A percentile compares a stretch with the other conserved stretches of the same genome.
Conservation (phyloP, 2,329 filamentous ascomycete species). For the Nigrospora sphaerica region DNA sequence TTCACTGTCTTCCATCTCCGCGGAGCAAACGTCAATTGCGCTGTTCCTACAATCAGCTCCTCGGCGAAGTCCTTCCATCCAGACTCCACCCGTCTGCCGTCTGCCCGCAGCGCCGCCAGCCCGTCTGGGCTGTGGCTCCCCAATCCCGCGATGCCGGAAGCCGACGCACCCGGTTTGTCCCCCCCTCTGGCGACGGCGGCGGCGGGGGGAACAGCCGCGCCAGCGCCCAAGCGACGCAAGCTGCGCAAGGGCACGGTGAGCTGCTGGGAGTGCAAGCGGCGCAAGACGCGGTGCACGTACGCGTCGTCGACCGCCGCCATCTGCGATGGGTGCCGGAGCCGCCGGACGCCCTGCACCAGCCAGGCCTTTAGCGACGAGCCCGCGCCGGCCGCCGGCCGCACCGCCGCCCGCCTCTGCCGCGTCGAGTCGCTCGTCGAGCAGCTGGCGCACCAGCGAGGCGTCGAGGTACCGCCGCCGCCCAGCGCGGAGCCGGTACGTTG, state of each 20-base stretch:
- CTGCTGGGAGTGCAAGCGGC: slow-evolving; percentile 52
- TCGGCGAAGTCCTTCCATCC: too few relatives aligned
- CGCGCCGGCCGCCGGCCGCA: slow-evolving; percentile 5
- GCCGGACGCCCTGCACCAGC: slow-evolving; percentile 35
- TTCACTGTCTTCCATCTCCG: too few relatives aligned
- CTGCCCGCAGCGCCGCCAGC: too few relatives aligned
- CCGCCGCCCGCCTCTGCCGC: background rate
- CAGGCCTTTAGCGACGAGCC: slow-evolving; percentile 37
- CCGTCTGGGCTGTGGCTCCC: too few relatives aligned
- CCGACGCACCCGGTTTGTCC: too few relatives aligned
- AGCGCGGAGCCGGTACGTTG: too few relatives aligned
- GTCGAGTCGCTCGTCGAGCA: background rate
- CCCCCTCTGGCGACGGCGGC: too few relatives aligned
- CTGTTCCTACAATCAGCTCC: too few relatives aligned
- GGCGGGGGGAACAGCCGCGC: background rate
- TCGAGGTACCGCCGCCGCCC: background rate
- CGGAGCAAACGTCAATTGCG: too few relatives aligned
- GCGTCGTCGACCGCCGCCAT: slow-evolving; percentile 24
- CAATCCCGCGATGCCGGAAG: too few relatives aligned
- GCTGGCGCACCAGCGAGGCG: background rate
- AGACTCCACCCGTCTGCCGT: too few relatives aligned
- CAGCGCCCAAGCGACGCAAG: slow-evolving; percentile 26
- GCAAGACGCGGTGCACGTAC: slow-evolving; percentile 45
- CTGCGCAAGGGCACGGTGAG: slow-evolving; percentile 49
- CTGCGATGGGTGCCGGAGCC: slow-evolving; percentile 38